Conservation (phyloP, 139 green algal genomes). For the Chlamydomonas schloesseri region DNA sequence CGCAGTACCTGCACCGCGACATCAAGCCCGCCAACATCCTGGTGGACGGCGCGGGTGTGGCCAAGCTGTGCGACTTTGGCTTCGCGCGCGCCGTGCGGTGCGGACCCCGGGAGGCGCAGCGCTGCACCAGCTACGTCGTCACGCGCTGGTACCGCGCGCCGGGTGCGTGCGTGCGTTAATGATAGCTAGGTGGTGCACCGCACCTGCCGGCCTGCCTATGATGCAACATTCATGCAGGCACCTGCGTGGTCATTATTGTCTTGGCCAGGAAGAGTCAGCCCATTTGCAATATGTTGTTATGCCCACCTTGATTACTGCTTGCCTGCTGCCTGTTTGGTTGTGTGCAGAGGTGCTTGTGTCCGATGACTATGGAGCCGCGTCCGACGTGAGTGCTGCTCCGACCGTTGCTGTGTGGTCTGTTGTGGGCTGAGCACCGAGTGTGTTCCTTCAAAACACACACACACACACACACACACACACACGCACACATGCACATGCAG, state of each 20-base stretch:
- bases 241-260: no score
- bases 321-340: no score
- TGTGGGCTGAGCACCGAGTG: no score
- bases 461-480: no score
- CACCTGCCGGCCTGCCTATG: no score
- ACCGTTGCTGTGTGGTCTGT: no score
- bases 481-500: neutral
- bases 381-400: conserved; percentile 43
- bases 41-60: conserved; percentile 18
- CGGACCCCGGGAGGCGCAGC: conserved; percentile 18
- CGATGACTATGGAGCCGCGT: conserved; percentile 61
- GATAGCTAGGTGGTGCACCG: no score
- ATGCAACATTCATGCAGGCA: no score
- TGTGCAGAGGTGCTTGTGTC: conserved; percentile 86
- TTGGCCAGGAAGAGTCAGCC: neutral
- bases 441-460: neutral
- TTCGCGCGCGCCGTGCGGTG: conserved; percentile 68
- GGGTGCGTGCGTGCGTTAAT: neutral
- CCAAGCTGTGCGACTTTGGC: conserved; percentile 91
- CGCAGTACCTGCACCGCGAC: conserved; percentile 59
- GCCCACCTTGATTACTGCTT: no score
- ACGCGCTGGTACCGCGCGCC: conserved; percentile 72
- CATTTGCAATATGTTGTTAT: no score
- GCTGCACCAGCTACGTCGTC: conserved; percentile 76
- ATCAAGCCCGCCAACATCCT: conserved; percentile 89